Base-by-base conservation (phyloP, 2,329 filamentous ascomycete species). In the Colletotrichum aenigma region DNA sequence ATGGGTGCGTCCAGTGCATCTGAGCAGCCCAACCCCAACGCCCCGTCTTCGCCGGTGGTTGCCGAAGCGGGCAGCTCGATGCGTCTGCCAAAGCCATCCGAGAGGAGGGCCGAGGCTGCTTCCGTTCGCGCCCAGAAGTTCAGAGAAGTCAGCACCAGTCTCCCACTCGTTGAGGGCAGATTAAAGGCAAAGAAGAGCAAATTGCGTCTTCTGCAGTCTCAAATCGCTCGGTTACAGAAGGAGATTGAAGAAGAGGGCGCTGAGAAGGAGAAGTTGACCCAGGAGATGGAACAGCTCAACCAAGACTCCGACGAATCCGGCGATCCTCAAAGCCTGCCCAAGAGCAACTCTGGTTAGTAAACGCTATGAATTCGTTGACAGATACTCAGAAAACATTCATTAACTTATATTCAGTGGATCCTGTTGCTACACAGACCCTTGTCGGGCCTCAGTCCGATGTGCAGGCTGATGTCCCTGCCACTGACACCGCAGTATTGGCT, bases 171-270 rank as follows among this genome's bases (percentile, higher is more conserved):
- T 18, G 85, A 86, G 52, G 83, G 83, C 21, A 80, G 80, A 16
- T 80, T 88, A 15, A 82, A 84, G 71, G 84, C 87, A 67, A 88
- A 90, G 78, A 84, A 87, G 72, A 83, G 85, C n/a, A 88, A 86
- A 75, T 79, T 91, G 21, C 85, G 85, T 70, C 81, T 84, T 24
- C 79, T 91, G 43, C 84, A 88, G 74, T 86, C 87, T 6, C 86
- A 90, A 79, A 84, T 89, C 26, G 83, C 84, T 24, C 86, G 84
- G 21, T 85, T 91, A 43, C 84, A 90, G 79, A 85, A 85, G 28
- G 90, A 91, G 75, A 84, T 89, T 16, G 82, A 84, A 30, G 81
- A 83, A n/a, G 84, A 84, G 30, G 76, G 82, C 61, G 77, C 79
- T 7, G 84, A 85, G 67, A 84, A 84, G 75, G 78, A 84, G 66